Conservation (phyloP, 768 basidiomycete genomes). For the Suillus subluteus region DNA sequence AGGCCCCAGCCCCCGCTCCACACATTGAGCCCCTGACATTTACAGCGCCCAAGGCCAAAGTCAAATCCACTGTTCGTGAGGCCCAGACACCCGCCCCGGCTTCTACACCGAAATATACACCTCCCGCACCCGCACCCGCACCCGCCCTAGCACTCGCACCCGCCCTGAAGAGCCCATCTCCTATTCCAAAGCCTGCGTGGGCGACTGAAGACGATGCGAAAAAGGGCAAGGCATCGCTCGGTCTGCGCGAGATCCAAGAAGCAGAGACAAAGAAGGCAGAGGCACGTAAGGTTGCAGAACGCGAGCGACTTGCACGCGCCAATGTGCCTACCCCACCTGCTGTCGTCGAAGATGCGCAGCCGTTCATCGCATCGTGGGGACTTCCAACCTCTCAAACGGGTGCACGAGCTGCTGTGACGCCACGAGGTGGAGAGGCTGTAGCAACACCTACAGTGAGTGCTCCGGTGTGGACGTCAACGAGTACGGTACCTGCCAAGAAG, state of each 20-base stretch:
- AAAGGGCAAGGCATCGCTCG: constrained; percentile 56
- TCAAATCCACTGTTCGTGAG: constrained; percentile 32
- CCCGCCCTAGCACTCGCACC: constrained; percentile 10
- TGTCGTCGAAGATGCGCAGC: constrained; percentile 58
- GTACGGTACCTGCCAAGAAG: constrained; percentile 70
- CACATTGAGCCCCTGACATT: constrained; percentile 23
- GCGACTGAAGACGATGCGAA: constrained; percentile 69
- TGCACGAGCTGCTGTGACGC: constrained; percentile 40
- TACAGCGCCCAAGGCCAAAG: constrained; percentile 27
- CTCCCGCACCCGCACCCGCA: constrained; percentile 13
- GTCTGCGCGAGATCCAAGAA: constrained; percentile 94
- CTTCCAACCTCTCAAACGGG: constrained; percentile 84
- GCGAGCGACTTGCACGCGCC: constrained; percentile 61
- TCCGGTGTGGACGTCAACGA: constrained; percentile 76
- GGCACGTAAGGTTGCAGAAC: constrained; percentile 72
- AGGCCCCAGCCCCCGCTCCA: constrained; percentile 15
- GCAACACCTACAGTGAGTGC: constrained; percentile 33
- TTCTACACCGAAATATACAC: constrained; percentile 22
- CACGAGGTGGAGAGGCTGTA: constrained; percentile 45
- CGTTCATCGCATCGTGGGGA: constrained; percentile 81
- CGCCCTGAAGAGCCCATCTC: constrained; percentile 26
- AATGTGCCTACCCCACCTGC: constrained; percentile 39
- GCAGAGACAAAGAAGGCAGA: constrained; percentile 84
- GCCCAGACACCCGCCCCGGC: constrained; percentile 21
- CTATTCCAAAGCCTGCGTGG: constrained; percentile 60